phyloP scores from a whole-genome alignment of 2,329 filamentous ascomycete species.

The Ophiostoma ulmi region DNA sequence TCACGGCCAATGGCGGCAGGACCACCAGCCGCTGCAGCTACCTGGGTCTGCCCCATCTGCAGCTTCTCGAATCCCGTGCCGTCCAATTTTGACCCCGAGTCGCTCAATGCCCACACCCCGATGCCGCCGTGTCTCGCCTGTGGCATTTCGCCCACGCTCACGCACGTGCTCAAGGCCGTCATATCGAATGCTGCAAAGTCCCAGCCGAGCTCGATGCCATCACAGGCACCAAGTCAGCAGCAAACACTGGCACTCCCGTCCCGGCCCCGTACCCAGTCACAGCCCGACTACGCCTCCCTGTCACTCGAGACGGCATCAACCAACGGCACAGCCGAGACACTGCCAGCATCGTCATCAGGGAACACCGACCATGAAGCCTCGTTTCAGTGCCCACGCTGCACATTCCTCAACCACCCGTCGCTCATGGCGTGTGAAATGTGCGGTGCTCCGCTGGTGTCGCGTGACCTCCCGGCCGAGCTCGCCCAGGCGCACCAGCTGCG shows the following conservation, averaged over 20 bases:
- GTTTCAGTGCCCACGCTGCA: conserved; percentile 77
- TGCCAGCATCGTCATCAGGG: conserved; percentile 31
- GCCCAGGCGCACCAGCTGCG: conserved; percentile 43
- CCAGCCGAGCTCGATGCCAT: conserved; percentile 26
- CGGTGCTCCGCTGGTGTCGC: conserved; percentile 65
- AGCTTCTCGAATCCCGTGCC: conserved; percentile 90
- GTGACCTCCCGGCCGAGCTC: conserved; percentile 40
- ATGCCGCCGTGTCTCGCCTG: conserved; percentile 86
- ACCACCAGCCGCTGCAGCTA: conserved; percentile 57
- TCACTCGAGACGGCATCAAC: not conserved
- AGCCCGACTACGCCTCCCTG: not conserved
- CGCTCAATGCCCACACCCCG: conserved; percentile 71
- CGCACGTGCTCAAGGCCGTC: conserved; percentile 78
- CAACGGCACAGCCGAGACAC: conserved; percentile 14
- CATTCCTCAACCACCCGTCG: conserved; percentile 88
- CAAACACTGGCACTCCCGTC: conserved; percentile 3
- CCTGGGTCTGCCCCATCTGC: conserved; percentile 92
- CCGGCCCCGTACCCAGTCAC: conserved; percentile 38
- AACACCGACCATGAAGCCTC: conserved; percentile 35
- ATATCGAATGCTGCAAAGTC: conserved; percentile 68
- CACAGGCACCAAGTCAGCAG: not conserved
- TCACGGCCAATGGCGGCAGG: conserved; percentile 41
- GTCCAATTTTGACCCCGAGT: conserved; percentile 83
- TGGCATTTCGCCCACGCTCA: conserved; percentile 83
- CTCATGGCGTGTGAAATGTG: conserved; percentile 86